phyloP scores from a whole-genome alignment of 331 rosid species.

The Erythrophleum ivorense region DNA sequence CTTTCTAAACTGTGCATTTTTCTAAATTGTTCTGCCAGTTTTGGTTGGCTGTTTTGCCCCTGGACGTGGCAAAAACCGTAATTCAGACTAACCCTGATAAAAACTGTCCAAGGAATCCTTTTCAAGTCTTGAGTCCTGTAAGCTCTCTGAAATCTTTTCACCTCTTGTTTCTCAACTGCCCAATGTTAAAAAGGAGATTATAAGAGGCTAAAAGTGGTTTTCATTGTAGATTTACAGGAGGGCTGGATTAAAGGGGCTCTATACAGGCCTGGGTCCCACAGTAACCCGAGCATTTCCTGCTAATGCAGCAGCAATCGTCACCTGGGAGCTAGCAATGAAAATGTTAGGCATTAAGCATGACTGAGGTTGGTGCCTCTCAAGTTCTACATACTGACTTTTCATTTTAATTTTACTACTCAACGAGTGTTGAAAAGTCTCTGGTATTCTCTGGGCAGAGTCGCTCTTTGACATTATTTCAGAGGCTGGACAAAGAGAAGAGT shows the following conservation, averaged over 20 bases:
- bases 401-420: constrained; percentile 16
- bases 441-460: constrained; percentile 6
- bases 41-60: constrained; percentile 91
- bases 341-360: constrained; percentile 66
- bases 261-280: constrained; percentile 89
- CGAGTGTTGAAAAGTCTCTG: constrained; percentile 21
- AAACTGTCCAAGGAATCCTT: constrained; percentile 71
- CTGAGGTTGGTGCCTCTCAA: constrained; percentile 44
- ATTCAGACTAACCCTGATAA: constrained; percentile 80
- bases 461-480: neutral
- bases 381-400: neutral
- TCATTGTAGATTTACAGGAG: constrained; percentile 65
- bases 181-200: neutral
- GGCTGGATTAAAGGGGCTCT: constrained; percentile 85
- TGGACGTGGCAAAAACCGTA: constrained; percentile 92
- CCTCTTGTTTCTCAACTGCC: constrained; percentile 20
- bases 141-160: constrained; percentile 36
- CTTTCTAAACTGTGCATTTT: constrained; percentile 16
- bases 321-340: constrained; percentile 94
- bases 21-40: constrained; percentile 54
- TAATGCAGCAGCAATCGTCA: constrained; percentile 90
- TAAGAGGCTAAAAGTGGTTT: constrained; percentile 31
- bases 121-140: constrained; percentile 68
- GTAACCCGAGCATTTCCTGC: constrained; percentile 90
- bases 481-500: neutral